Conservation (phyloP, 495 filamentous ascomycete genomes). For the Umbilicaria muhlenbergii region DNA sequence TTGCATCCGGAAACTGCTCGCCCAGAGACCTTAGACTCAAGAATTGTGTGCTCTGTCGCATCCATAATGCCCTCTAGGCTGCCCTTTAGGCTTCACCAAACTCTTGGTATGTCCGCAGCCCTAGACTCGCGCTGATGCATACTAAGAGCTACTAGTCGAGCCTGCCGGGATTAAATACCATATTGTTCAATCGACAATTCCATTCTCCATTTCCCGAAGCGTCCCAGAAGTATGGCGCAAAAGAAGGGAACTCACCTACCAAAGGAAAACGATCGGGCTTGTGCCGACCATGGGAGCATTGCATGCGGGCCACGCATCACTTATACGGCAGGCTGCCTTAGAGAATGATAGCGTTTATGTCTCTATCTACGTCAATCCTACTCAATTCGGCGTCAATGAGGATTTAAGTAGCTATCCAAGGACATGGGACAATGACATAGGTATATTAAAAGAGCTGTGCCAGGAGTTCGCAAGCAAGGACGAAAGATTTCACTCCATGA, state of each 20-base stretch:
- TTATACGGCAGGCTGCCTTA: conserved; percentile 71
- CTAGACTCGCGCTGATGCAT: too few relatives aligned
- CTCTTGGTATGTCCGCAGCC: too few relatives aligned
- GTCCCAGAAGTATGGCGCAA: too few relatives aligned
- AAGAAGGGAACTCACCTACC: background rate
- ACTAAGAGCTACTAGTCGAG: too few relatives aligned
- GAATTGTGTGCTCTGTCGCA: too few relatives aligned
- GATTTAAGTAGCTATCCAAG: conserved; percentile 78
- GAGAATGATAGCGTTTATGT: conserved; percentile 80
- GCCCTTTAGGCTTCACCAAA: too few relatives aligned
- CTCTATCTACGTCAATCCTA: conserved; percentile 87
- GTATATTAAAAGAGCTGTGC: conserved; percentile 50
- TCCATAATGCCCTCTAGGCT: too few relatives aligned
- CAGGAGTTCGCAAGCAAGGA: conserved; percentile 46
- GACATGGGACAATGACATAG: conserved; percentile 69
- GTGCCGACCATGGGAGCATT: conserved; percentile 97
- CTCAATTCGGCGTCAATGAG: conserved; percentile 85
- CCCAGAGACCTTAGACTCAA: too few relatives aligned
- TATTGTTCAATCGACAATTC: too few relatives aligned
- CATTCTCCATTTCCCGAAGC: too few relatives aligned
- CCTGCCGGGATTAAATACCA: too few relatives aligned
- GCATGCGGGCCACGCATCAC: conserved; percentile 75
- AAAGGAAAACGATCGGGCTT: conserved; percentile 47
- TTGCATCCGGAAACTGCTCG: too few relatives aligned
- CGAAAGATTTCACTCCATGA: conserved; percentile 23